Base-by-base conservation (phyloP, 495 filamentous ascomycete genomes). In the Staphylotrichum tortipilum region DNA sequence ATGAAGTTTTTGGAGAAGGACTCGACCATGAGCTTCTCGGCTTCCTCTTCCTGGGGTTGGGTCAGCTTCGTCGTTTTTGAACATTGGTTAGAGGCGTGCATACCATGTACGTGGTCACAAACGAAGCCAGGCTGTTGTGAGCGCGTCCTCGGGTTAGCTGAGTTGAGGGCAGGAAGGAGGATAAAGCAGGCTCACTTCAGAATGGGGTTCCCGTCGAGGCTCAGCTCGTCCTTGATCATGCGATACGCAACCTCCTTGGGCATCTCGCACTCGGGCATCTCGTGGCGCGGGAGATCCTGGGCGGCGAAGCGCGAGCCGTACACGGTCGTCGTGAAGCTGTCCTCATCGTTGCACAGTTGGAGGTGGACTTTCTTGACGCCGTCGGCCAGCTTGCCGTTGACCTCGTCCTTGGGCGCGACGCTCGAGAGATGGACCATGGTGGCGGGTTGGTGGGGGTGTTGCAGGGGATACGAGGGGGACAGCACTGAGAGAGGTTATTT, bases 181-280 rank as follows among this genome's bases (percentile, higher is more conserved):
- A 28, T 7, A 5, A 28, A 28, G 26, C 15, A 18, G 7, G 65
- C 82, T 56, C 77, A 85, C 80, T 94, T 90, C 50, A 89, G 76
- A 77, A 86, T 85, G 10, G 86, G 85, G 49, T 89, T 94, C n/a
- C 86, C 86, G 64, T 95, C 89, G 52, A 94, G 68, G 55, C 83
- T 89, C 58, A 94, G 67, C 60, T 95, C 88, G 62, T 95, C 89
- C 70, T 89, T 90, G 71, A 95, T 95, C 87, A 94, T 86, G 36
- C 88, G 84, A 66, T 94, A 90, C 11, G 89, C 89, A n/a, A 91
- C 74, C 57, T 94, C 86, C 50, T 80, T 83, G 36, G 88, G 88
- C 88, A 91, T 91, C 67, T 91, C 86, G 7, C 66, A 56, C 59
- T 94, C 89, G n/a, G 89, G 89, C 85, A 95, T 94, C 65, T 88